These are phyloP conservation scores for Dalbergia cochinchinensis DNA, from an alignment of 306 rosid species.

Conservation along the genomic window DNA sequence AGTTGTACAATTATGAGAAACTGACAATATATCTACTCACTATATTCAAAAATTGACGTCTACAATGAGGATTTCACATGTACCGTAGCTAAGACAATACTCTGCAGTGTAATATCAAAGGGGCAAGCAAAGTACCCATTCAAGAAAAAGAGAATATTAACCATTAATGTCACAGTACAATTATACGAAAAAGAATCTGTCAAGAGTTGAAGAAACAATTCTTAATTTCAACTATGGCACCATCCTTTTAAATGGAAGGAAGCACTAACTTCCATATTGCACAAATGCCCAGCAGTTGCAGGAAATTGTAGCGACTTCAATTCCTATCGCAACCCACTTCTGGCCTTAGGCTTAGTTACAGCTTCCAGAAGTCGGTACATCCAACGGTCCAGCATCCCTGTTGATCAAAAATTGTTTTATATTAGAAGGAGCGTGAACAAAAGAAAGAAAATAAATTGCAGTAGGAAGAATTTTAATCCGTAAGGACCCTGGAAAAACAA, in stretches of 20 bases:
- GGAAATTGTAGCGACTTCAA: neutral
- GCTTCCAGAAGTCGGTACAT: constrained; percentile 78
- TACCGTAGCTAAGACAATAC: neutral
- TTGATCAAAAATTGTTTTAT: neutral
- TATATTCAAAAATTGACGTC: constrained; percentile 29
- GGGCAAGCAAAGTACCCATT: neutral
- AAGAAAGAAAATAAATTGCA: neutral
- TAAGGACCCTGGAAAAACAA: neutral
- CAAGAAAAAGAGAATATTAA: neutral
- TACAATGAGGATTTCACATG: neutral
- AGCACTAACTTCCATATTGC: neutral
- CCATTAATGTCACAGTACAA: neutral
- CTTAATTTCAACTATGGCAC: constrained; percentile 1
- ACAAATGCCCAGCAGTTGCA: constrained; percentile 1
- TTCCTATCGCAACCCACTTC: constrained; percentile 53
- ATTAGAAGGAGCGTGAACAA: too few relatives aligned
- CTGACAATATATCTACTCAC: neutral
- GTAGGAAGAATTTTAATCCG: neutral
- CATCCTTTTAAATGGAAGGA: neutral
- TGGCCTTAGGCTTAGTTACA: constrained; percentile 65
- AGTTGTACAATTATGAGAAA: neutral
- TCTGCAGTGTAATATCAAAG: neutral
- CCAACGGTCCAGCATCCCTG: constrained; percentile 92
- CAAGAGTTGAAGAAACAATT: neutral
- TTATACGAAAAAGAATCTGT: neutral